Evolutionary conservation across 2,329 filamentous ascomycete species (phyloP).

Genomic region (Aureobasidium subglaciale): DNA sequence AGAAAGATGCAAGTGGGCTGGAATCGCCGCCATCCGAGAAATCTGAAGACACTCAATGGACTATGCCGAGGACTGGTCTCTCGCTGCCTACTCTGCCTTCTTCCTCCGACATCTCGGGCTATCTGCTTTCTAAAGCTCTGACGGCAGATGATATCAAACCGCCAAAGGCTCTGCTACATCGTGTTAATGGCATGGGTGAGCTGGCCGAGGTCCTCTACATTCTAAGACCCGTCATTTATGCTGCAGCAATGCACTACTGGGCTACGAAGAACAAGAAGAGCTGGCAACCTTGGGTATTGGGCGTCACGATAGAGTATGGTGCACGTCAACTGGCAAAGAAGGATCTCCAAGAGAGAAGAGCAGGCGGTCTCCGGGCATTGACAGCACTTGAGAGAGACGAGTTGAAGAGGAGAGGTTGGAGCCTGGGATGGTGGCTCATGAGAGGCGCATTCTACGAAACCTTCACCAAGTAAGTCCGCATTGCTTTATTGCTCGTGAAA

Average conservation of each 20-base stretch:
- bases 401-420: conserved; percentile 79
- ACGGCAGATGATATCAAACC: conserved; percentile 96
- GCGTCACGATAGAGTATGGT: conserved; percentile 76
- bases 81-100: conserved; percentile 77
- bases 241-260: conserved; percentile 68
- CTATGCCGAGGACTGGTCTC: conserved; percentile 89
- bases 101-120: conserved; percentile 73
- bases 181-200: conserved; percentile 64
- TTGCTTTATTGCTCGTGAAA: background rate
- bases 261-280: conserved; percentile 66
- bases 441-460: conserved; percentile 95
- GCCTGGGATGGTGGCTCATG: conserved; percentile 93
- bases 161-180: conserved; percentile 76
- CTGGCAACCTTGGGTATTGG: conserved; percentile 89
- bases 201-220: conserved; percentile 89
- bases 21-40: conserved; percentile 36
- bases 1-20: conserved; percentile 40
- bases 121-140: conserved; percentile 81
- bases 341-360: conserved; percentile 54
- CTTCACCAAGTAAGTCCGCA: conserved; percentile 58
- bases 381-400: conserved; percentile 87
- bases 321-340: conserved; percentile 75
- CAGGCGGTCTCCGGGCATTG: conserved; percentile 66
- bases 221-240: conserved; percentile 79
- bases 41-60: conserved; percentile 52